Evolutionary conservation across 345 rosid genomes (phyloP).

Genomic region (Eucalyptus sp.): DNA sequence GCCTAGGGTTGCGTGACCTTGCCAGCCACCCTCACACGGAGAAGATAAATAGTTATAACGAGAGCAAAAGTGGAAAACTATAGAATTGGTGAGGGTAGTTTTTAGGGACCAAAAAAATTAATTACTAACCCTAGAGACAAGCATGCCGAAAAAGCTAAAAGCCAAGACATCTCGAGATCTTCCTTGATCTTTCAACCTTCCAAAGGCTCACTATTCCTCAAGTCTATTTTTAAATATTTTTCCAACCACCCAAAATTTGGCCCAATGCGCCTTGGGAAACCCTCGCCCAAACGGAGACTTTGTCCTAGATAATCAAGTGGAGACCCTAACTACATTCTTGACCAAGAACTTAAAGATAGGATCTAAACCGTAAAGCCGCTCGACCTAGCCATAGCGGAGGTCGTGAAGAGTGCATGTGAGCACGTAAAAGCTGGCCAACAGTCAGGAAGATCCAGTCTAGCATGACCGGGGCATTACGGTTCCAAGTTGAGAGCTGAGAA

Average conservation of each 20-base stretch:
- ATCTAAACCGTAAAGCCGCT: background rate
- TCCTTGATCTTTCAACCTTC: background rate
- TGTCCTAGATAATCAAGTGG: too few relatives aligned
- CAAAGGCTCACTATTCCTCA: background rate
- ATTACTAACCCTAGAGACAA: background rate
- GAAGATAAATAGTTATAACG: background rate
- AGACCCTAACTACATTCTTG: too few relatives aligned
- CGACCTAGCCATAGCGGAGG: rapidly evolving
- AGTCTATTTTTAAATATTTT: too few relatives aligned
- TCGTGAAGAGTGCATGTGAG: background rate
- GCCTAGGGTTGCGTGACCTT: background rate
- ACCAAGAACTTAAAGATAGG: too few relatives aligned
- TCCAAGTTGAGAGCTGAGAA: background rate
- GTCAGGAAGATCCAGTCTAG: background rate
- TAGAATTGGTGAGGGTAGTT: background rate
- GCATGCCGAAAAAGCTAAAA: background rate
- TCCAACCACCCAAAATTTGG: too few relatives aligned
- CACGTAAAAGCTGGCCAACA: background rate
- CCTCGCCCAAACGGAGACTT: too few relatives aligned
- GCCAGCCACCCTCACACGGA: rapidly evolving
- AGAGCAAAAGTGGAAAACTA: background rate
- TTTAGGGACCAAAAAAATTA: too few relatives aligned
- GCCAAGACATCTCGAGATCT: too few relatives aligned
- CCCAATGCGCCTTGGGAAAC: too few relatives aligned
- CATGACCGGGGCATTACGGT: background rate